Evolutionary conservation across 257 asterid species (phyloP).

Genomic region (Solanum virginianum): DNA sequence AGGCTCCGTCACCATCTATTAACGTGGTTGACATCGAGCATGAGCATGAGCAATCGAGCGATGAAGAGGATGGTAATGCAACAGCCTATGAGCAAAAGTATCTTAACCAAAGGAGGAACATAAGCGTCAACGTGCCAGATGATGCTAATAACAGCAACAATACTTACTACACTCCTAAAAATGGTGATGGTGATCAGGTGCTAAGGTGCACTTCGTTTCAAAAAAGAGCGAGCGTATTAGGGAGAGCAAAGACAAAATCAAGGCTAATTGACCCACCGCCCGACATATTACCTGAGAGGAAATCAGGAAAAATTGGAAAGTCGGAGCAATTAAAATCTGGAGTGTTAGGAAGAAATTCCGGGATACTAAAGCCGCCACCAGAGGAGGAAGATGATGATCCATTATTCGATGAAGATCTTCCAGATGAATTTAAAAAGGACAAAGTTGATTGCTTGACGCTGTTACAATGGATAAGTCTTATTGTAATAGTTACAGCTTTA

Average conservation of each 20-base stretch:
- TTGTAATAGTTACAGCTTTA: conserved; percentile 36
- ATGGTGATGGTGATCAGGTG: conserved; percentile 25
- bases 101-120: conserved; percentile 19
- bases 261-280: conserved; percentile 56
- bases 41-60: conserved; percentile 29
- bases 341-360: conserved; percentile 29
- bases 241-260: conserved; percentile 51
- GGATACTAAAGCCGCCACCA: conserved; percentile 19
- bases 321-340: conserved; percentile 42
- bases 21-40: conserved; percentile 24
- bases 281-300: conserved; percentile 11
- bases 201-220: conserved; percentile 51
- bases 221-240: conserved; percentile 31
- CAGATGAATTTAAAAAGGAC: conserved; percentile 39
- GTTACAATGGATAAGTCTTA: conserved; percentile 51
- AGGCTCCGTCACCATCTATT: not conserved
- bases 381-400: conserved; percentile 68
- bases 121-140: not conserved
- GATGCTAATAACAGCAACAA: not conserved
- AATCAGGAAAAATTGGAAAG: conserved; percentile 25
- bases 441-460: conserved; percentile 34
- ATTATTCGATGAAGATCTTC: conserved; percentile 55
- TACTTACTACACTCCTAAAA: not conserved
- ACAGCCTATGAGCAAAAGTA: not conserved
- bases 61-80: conserved; percentile 11